These are phyloP conservation scores for Piper betle DNA, from an alignment of 164 flowering plant genomes.

Conservation along the genomic window DNA sequence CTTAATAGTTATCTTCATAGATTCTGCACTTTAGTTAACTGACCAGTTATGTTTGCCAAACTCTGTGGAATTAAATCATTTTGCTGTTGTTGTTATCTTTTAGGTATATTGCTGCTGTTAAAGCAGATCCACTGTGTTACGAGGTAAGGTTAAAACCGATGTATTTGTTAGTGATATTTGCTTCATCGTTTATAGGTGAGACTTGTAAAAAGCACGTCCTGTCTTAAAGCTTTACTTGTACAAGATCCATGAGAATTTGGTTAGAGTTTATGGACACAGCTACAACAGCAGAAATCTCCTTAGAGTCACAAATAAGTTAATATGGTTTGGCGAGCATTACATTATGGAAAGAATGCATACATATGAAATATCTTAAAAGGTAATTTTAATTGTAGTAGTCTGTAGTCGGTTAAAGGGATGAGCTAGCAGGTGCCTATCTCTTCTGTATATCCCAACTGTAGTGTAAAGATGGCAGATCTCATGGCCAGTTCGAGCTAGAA, in stretches of 20 bases:
- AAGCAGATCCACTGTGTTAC: slow-evolving; percentile 92
- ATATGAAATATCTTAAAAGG: too few species aligned
- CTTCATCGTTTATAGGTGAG: background rate
- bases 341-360: too few species aligned
- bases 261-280: background rate
- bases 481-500: too few species aligned
- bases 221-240: background rate
- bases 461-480: too few species aligned
- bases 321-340: too few species aligned
- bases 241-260: background rate
- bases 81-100: slow-evolving; percentile 10
- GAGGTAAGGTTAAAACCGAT: slow-evolving; percentile 42
- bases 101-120: slow-evolving; percentile 96
- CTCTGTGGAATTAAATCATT: background rate
- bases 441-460: too few species aligned
- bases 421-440: too few species aligned
- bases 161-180: background rate
- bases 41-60: background rate
- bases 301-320: too few species aligned
- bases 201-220: background rate
- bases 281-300: too few species aligned
- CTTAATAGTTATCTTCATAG: background rate
- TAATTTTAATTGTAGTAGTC: too few species aligned
- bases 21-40: background rate
- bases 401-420: too few species aligned